A percentile compares a stretch with the other conserved stretches of the same genome.
These are phyloP conservation scores for Calonectria crousiana DNA, from an alignment of 2,329 filamentous ascomycete genomes.

Conservation along the genomic window DNA sequence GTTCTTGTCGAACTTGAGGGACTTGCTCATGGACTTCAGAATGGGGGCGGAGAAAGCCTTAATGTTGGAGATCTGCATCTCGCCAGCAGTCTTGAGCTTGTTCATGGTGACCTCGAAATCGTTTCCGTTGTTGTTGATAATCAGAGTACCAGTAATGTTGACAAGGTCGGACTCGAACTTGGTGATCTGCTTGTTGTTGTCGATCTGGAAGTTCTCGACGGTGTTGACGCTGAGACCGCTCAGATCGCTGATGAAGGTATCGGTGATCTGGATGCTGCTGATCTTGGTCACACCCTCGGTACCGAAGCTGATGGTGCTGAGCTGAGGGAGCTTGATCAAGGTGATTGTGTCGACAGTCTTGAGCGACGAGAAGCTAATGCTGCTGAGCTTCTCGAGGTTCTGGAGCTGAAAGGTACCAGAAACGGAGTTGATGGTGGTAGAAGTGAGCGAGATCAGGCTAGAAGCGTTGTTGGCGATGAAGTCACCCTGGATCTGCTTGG, in stretches of 20 bases:
- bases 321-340: conserved; percentile 78
- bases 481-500: conserved; percentile 67
- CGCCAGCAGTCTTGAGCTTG: conserved; percentile 73
- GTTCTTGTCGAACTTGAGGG: conserved; percentile 88
- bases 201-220: conserved; percentile 82
- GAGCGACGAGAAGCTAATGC: conserved; percentile 75
- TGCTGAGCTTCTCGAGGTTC: conserved; percentile 76
- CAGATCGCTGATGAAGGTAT: conserved; percentile 85
- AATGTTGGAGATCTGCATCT: conserved; percentile 77
- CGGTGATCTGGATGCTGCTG: conserved; percentile 78
- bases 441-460: conserved; percentile 71
- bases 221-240: conserved; percentile 83
- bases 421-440: conserved; percentile 73
- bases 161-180: conserved; percentile 81
- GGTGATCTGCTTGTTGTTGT: conserved; percentile 89
- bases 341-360: conserved; percentile 74
- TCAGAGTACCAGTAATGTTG: conserved; percentile 78
- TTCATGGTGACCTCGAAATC: conserved; percentile 79
- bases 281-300: conserved; percentile 73
- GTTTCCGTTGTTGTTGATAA: conserved; percentile 84
- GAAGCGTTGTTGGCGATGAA: conserved; percentile 72
- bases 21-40: conserved; percentile 79
- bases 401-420: conserved; percentile 77
- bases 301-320: conserved; percentile 63
- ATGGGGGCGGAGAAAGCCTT: conserved; percentile 79